Percentiles rank a stretch among this genome's conserved stretches.
These are phyloP conservation scores for Setaria italica DNA, from an alignment of 202 grass and related monocot genomes.

Conservation along the genomic window DNA sequence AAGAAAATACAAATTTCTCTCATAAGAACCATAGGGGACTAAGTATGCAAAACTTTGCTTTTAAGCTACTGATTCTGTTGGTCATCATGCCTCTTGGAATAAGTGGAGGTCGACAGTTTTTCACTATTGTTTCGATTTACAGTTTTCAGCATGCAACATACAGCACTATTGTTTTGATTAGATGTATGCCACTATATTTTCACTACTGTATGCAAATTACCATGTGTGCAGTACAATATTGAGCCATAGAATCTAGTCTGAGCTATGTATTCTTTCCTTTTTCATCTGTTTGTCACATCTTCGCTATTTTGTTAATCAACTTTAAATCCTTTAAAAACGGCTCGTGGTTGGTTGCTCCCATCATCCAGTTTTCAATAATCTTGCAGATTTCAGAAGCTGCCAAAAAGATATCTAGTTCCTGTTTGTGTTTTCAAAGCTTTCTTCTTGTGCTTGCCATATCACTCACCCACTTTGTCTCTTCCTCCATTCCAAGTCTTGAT, in stretches of 20 bases:
- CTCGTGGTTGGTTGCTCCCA: slow-evolving; percentile 30
- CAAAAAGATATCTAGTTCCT: slow-evolving; percentile 15
- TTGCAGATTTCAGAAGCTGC: slow-evolving; percentile 32
- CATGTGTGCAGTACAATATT: slow-evolving; percentile 13
- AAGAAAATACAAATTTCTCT: slow-evolving; percentile 25
- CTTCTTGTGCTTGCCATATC: slow-evolving; percentile 3
- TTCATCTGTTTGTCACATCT: slow-evolving; percentile 17
- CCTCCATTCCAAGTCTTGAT: slow-evolving; percentile 35
- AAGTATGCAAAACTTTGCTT: slow-evolving; percentile 20
- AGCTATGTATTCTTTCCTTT: slow-evolving; percentile 15
- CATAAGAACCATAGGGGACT: background rate
- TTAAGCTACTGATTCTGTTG: slow-evolving; percentile 38
- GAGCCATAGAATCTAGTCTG: slow-evolving; percentile 6
- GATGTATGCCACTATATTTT: background rate
- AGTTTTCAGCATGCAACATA: background rate
- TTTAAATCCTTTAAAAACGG: slow-evolving; percentile 27
- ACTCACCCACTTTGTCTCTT: slow-evolving; percentile 26
- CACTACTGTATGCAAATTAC: slow-evolving; percentile 9
- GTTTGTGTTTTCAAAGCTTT: slow-evolving; percentile 14
- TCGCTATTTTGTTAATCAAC: slow-evolving; percentile 36
- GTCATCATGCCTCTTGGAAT: slow-evolving; percentile 17
- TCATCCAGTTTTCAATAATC: slow-evolving; percentile 27
- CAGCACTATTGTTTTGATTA: background rate
- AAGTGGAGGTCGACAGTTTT: background rate
- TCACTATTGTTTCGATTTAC: background rate